Evolutionary conservation across 192 early-diverging fungal genomes (phyloP).

Genomic region (Coemansia sp.): DNA sequence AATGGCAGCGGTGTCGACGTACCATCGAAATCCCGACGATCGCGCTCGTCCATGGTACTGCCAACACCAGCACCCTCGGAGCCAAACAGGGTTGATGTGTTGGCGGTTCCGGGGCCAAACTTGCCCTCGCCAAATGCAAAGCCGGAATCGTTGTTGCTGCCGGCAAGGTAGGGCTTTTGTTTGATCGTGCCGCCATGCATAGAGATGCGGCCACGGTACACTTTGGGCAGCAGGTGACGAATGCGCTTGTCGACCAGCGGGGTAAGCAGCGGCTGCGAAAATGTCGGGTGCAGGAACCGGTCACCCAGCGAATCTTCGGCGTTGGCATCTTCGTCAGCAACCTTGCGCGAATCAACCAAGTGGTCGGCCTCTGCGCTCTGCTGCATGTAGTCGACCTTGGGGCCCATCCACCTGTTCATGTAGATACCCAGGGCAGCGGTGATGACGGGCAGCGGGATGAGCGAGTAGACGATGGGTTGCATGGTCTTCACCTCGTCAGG

Average conservation of each 20-base stretch:
- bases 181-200: neutral
- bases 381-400: constrained; percentile 57
- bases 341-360: constrained; percentile 27
- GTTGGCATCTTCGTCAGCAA: constrained; percentile 6
- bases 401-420: constrained; percentile 46
- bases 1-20: constrained; percentile 26
- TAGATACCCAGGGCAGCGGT: constrained; percentile 55
- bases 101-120: constrained; percentile 19
- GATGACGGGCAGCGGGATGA: constrained; percentile 61
- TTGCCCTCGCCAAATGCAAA: constrained; percentile 6
- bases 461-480: constrained; percentile 46
- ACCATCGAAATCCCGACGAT: constrained; percentile 50
- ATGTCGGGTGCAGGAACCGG: constrained; percentile 66
- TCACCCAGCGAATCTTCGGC: constrained; percentile 46
- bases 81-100: constrained; percentile 41
- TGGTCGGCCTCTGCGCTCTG: constrained; percentile 44
- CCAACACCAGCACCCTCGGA: constrained; percentile 28
- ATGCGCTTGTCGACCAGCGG: constrained; percentile 67
- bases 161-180: neutral
- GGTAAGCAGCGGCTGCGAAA: constrained; percentile 57
- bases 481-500: constrained; percentile 19
- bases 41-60: constrained; percentile 47
- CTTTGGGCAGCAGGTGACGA: constrained; percentile 58
- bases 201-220: constrained; percentile 56
- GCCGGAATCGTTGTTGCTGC: neutral